These are phyloP conservation scores for Gossypium schwendimanii DNA, from an alignment of 441 rosid species.

Conservation along the genomic window DNA sequence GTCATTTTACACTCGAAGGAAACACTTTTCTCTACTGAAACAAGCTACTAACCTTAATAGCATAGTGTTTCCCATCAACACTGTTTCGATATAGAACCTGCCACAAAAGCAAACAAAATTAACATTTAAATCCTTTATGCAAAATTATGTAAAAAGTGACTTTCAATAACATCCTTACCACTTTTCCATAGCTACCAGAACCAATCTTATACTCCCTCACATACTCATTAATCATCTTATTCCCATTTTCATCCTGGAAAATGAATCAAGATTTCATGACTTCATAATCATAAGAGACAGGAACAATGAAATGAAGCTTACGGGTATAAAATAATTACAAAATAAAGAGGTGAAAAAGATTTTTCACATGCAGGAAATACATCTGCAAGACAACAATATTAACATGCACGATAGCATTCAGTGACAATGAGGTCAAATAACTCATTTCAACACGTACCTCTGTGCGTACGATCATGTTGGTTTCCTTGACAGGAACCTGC, in stretches of 20 bases:
- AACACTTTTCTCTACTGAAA: constrained; percentile 6
- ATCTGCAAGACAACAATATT: background rate
- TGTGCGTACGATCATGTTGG: constrained; percentile 61
- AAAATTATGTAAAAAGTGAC: constrained; percentile 1
- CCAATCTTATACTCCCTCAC: constrained; percentile 78
- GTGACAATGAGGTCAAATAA: background rate
- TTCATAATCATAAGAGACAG: background rate
- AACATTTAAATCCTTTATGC: constrained; percentile 7
- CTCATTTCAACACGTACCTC: constrained; percentile 42
- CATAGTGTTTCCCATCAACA: constrained; percentile 70
- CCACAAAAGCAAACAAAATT: constrained; percentile 18
- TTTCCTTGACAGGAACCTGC: constrained; percentile 82
- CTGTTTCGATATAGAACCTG: constrained; percentile 80
- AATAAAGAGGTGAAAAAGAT: background rate
- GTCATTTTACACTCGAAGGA: constrained; percentile 11
- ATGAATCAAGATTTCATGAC: background rate
- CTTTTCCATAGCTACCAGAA: constrained; percentile 97
- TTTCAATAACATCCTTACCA: constrained; percentile 46
- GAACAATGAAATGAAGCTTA: background rate
- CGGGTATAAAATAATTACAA: background rate
- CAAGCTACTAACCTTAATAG: constrained; percentile 61
- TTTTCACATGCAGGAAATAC: background rate
- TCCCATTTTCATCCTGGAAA: constrained; percentile 82
- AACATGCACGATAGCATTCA: background rate
- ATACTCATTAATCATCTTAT: constrained; percentile 80